Conservation (phyloP, 495 filamentous ascomycete genomes). For the Trichoderma orchidacearum region DNA sequence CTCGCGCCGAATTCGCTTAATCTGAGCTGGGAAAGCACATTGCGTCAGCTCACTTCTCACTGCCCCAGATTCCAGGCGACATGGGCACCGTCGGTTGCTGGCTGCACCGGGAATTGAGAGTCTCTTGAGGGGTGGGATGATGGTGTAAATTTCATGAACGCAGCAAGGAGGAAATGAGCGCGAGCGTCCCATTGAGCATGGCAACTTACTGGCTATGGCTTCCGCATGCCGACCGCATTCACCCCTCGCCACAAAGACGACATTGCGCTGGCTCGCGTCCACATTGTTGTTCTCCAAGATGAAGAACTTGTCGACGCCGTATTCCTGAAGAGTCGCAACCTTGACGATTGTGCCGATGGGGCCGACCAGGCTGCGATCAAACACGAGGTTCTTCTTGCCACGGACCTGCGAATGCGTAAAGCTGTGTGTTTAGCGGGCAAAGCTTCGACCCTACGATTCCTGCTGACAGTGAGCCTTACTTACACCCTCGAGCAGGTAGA, state of each 20-base stretch:
- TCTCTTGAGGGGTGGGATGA: too few relatives aligned
- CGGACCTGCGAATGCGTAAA: conserved; percentile 50
- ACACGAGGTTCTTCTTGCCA: conserved; percentile 95
- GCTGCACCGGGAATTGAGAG: too few relatives aligned
- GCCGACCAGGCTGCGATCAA: conserved; percentile 81
- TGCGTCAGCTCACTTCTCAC: conserved; percentile 1
- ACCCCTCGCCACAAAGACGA: conserved; percentile 81
- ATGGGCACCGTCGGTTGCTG: neutral
- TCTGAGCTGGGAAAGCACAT: conserved; percentile 51
- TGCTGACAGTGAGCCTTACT: conserved; percentile 34
- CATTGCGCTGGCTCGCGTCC: conserved; percentile 85
- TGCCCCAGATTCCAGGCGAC: too few relatives aligned
- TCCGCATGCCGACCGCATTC: conserved; percentile 73
- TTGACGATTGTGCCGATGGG: conserved; percentile 86
- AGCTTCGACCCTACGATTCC: neutral
- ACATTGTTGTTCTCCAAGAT: conserved; percentile 86
- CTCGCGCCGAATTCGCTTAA: conserved; percentile 74
- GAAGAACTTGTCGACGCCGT: conserved; percentile 94
- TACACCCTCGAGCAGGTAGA: conserved; percentile 83
- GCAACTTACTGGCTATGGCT: conserved; percentile 72
- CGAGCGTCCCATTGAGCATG: neutral
- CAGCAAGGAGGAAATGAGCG: neutral
- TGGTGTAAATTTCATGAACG: too few relatives aligned
- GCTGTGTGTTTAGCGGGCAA: neutral
- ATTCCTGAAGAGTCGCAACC: conserved; percentile 69